Conservation (phyloP, 768 basidiomycete genomes). For the Pilatotrama ljubarskyi region DNA sequence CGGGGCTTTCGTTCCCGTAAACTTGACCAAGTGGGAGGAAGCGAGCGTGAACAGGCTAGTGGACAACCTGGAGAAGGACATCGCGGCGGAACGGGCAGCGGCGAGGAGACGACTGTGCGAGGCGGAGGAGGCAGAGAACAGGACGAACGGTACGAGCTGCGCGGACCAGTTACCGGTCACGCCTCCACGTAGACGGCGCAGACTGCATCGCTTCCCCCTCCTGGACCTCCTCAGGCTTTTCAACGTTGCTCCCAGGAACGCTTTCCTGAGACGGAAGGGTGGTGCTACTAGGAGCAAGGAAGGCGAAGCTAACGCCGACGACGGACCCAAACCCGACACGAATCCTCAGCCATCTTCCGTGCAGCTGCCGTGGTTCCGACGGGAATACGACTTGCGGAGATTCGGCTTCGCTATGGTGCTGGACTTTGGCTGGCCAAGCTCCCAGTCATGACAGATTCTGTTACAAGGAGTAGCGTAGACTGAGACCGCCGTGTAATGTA, state of each 20-base stretch:
- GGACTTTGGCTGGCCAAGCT: slow-evolving; percentile 68
- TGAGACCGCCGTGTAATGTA: not conserved
- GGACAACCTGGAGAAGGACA: slow-evolving; percentile 36
- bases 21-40: slow-evolving; percentile 73
- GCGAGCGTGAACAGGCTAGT: slow-evolving; percentile 54
- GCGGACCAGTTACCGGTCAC: not conserved
- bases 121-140: not conserved
- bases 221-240: not conserved
- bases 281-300: not conserved
- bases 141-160: not conserved
- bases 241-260: not conserved
- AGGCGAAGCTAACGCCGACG: not conserved
- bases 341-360: not conserved
- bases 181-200: not conserved
- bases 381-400: slow-evolving; percentile 69
- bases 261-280: not conserved
- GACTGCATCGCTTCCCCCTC: not conserved
- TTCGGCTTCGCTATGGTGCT: slow-evolving; percentile 73
- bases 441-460: not conserved
- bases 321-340: not conserved
- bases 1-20: slow-evolving; percentile 74
- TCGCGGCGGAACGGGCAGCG: slow-evolving; percentile 19
- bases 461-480: not conserved
- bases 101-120: slow-evolving; percentile 6
- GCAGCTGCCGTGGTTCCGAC: slow-evolving; percentile 33